phyloP scores from a whole-genome alignment of 148 eudicot species.

The Rhododendron simsii region DNA sequence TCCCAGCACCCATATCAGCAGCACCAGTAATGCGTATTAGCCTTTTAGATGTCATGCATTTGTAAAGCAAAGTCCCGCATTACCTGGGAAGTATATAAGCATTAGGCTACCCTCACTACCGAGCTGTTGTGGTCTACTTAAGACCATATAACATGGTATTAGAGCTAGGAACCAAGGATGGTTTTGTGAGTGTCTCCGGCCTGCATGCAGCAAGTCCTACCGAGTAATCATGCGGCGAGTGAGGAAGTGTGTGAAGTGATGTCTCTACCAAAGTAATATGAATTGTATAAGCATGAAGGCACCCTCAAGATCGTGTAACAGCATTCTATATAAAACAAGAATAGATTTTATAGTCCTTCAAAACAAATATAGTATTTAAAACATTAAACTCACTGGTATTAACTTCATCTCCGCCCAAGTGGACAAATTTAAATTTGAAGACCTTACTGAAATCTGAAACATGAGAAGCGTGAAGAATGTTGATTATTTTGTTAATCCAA shows the following conservation, averaged over 20 bases:
- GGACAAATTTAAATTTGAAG: slow-evolving; percentile 75
- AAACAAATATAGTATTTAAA: not conserved
- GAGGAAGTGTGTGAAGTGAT: not conserved
- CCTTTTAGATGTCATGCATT: not conserved
- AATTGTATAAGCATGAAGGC: not conserved
- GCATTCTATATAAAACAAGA: not conserved
- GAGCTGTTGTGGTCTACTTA: not conserved
- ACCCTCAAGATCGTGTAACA: not conserved
- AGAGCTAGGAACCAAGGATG: not conserved
- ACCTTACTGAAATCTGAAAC: slow-evolving; percentile 88
- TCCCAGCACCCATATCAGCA: not conserved
- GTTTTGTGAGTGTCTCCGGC: not conserved
- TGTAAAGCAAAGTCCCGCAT: not conserved
- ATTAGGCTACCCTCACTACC: not conserved
- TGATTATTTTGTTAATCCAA: not conserved
- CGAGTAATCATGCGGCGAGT: not conserved
- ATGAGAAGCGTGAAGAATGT: slow-evolving; percentile 9
- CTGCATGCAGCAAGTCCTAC: not conserved
- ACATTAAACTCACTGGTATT: slow-evolving; percentile 54
- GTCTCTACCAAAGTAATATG: not conserved
- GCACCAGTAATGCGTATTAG: not conserved
- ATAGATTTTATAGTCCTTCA: not conserved
- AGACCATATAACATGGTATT: not conserved
- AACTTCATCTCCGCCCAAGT: slow-evolving; percentile 98
- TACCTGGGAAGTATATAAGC: not conserved